Evolutionary conservation across 2,329 filamentous ascomycete genomes (phyloP), one percentile per base, ranked within the genome.

Genomic region (Colletotrichum lindemuthianum): DNA sequence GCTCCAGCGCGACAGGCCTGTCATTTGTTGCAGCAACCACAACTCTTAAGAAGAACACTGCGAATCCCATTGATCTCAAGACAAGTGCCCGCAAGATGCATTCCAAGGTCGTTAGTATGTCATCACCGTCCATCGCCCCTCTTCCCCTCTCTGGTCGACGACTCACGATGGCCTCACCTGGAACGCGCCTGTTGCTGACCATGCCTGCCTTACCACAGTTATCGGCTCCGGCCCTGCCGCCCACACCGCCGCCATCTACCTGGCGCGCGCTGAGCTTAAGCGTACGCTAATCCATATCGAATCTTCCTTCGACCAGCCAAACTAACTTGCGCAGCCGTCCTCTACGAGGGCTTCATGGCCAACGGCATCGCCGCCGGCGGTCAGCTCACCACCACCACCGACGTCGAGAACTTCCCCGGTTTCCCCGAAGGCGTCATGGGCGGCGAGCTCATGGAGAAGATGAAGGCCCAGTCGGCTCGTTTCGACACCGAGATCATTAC

Each of bases 291-390:
- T 48, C 15, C 12, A 10, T 10, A 4, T 15, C 39, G 32, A 7
- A 15, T n/a, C 15, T 15, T 8, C 37, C 8, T 15, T 13, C 11
- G 12, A 41, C 36, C 33, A 41, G 50, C 15, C 51, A 16, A 50
- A 33, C 16, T 60, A 61, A 24, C 9, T 36, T 24, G 8, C 43
- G 12, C 67, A 88, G 88, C 96, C 68, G 92, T 97, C 68, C 86
- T 99, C 71, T 99, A 98, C 77, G 96, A 99, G 82, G 96, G 96
- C 72, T 97, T 99, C 86, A 89, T 99, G 78, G 96, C 96, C 72
- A 96, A 97, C 75, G 96, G 95, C 74, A 97, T 96, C 73, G 96
- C 96, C 7, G 93, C 96, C 48, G 96, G 96, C 71, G 96, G 96
- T 63, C 96, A 99, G 85, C 86, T 99, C 71, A 99, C 96, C 59